Percentiles rank a stretch among this genome's conserved stretches.
Conservation (phyloP, 2,329 filamentous ascomycete species). For the Ophiostoma perfectum region DNA sequence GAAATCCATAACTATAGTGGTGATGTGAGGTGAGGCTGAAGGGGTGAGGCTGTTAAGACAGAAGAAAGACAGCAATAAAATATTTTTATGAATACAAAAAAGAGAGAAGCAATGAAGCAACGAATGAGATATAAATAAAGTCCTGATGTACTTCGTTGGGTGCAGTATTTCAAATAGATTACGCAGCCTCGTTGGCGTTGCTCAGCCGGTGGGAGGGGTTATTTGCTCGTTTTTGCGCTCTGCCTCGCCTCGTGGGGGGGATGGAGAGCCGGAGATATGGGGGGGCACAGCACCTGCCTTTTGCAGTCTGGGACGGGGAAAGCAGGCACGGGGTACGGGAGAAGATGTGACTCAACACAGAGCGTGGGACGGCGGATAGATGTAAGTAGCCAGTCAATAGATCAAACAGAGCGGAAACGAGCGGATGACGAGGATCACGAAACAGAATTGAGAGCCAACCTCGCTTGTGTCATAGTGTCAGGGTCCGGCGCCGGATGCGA, state of each 20-base stretch:
- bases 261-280: not conserved
- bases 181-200: not conserved
- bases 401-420: not conserved
- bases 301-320: not conserved
- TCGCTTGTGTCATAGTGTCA: not conserved
- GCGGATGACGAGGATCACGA: not conserved
- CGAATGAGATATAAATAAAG: no score
- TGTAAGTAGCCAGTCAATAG: not conserved
- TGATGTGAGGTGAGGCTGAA: not conserved
- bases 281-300: slow-evolving; percentile 6
- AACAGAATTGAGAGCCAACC: not conserved
- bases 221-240: not conserved
- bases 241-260: slow-evolving; percentile 4
- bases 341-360: not conserved
- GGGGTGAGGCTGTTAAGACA: not conserved
- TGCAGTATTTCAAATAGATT: not conserved
- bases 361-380: not conserved
- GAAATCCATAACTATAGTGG: slow-evolving; percentile 52
- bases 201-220: not conserved
- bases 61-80: not conserved
- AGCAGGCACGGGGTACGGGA: not conserved
- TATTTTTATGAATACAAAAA: no score
- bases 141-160: no score
- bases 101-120: no score
- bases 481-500: slow-evolving; percentile 8